Conservation (phyloP, 2,329 filamentous ascomycete species). For the Xylariaceae sp. region DNA sequence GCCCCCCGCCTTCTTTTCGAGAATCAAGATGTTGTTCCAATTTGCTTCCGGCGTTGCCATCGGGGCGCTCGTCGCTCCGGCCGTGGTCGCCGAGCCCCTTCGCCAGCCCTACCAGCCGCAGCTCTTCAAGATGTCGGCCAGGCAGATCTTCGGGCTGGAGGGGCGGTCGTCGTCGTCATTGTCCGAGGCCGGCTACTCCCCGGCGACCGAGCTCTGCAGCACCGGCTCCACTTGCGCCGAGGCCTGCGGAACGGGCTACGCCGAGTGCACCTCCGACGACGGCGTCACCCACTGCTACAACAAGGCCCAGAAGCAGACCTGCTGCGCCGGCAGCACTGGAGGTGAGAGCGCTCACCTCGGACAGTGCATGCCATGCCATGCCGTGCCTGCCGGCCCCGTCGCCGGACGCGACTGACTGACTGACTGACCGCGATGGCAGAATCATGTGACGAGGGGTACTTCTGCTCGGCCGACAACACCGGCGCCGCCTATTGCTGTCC, state of each 20-base stretch:
- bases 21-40: conserved; percentile 17
- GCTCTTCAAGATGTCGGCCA: conserved; percentile 20
- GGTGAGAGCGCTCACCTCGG: too few relatives aligned
- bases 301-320: conserved; percentile 40
- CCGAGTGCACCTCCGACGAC: conserved; percentile 29
- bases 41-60: conserved; percentile 14
- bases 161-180: conserved; percentile 10
- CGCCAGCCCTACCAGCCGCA: conserved; percentile 19
- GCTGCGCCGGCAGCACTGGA: conserved; percentile 50
- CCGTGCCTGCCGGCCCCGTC: neutral
- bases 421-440: conserved; percentile 31
- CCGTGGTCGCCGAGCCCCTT: conserved; percentile 15
- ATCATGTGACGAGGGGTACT: conserved; percentile 54
- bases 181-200: conserved; percentile 21
- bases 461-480: conserved; percentile 48
- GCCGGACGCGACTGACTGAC: conserved; percentile 4
- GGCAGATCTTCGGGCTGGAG: conserved; percentile 17
- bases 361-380: too few relatives aligned
- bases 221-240: conserved; percentile 23
- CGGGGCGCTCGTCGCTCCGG: conserved; percentile 17
- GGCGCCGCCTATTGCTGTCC: conserved; percentile 55
- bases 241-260: conserved; percentile 26
- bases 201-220: conserved; percentile 21
- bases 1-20: neutral
- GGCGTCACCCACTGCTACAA: conserved; percentile 52